Base-by-base conservation (phyloP, 208 protist species). In the Trypanosoma cruzi region DNA sequence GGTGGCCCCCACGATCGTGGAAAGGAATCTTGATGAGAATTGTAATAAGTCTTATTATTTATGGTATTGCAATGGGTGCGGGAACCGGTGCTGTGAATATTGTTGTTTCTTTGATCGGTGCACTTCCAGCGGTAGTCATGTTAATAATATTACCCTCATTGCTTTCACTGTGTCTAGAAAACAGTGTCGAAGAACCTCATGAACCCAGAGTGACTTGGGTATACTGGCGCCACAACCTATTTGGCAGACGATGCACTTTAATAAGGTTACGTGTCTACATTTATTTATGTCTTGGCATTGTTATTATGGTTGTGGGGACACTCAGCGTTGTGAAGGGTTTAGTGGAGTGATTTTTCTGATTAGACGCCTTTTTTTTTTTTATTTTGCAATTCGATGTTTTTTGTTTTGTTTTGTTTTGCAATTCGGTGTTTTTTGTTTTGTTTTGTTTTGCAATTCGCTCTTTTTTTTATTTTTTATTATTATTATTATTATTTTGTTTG, bases 291-390 rank as follows among this genome's bases (percentile, higher is more conserved):
- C 54, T 82, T 52, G 88, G 69, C 5, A 53, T 90, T 31, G 48
- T 90, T 42, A 85, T 93, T 53, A 93, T 93, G 84, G 78, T 89
- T 14, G 86, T 93, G 31, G 84, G 82, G 48, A 90, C 84, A 8
- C 85, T 26, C 34, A 73, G 59, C 26, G 34, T 73, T 34, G 18
- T 63, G 14, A 63, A 67, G 31, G 52, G 44, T 0, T 31, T 53
- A n/a, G n/a, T n/a, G 28, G 32, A 65, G 13, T 20, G 34, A 50
- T 53, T 53, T 59, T 56, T 32, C 52, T 31, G 22, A 56, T 10
- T 53, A 29, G n/a, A n/a, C n/a, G n/a, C n/a, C n/a, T n/a, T n/a
- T n/a, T n/a, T n/a, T n/a, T n/a, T n/a, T n/a, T n/a, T n/a, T n/a
- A n/a, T n/a, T n/a, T n/a, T n/a, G n/a, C n/a, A n/a, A n/a, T n/a